Evolutionary conservation across 1,139 yeast genomes (phyloP), one percentile per base, ranked within the genome.

Genomic region (Saccharomyces hybrid): DNA sequence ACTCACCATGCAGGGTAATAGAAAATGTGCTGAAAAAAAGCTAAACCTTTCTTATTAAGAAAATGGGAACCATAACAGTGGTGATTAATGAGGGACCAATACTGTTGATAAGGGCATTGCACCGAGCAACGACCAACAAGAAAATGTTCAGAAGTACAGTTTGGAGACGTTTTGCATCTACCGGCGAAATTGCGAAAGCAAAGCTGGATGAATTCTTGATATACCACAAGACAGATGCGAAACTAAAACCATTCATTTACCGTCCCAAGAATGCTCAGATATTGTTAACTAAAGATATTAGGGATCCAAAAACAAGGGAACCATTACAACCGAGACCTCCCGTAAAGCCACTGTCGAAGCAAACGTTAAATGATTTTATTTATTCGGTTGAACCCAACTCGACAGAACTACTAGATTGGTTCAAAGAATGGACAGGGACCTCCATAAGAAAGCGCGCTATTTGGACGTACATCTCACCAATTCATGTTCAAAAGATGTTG

Each of bases 201-300:
- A 56, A 57, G 50, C 47, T 66, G 20, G 63, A 63, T 14, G 61
- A 62, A 13, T 65, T 59, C 48, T 61, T 57, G 54, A 56, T 57
- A 9, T 66, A 65, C 47, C 60, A 63, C 51, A 55, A 59, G 6
- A 64, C 68, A 5, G 55, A 50, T 25, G 57, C 53, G 26, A 52
- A 56, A 2, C 58, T 74, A 56, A 74, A 70, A 61, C 75, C 78
- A 2, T 66, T 73, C 49, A 74, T 78, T 16, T 78, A 78, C 61
- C 74, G 79, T 61, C 70, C 72, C 26, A 74, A 70, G 70, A 74
- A 77, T 61, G 77, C 79, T 7, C 80, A 82, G 57, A 71, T 67
- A 54, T 73, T 83, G 44, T 67, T 81, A 55, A 77, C 84, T 9
- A 80, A 81, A 68, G 87, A 84, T 63, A 69, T 83, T 54, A 76